These are phyloP conservation scores for Calonectria honghensis DNA, from an alignment of 2,329 filamentous ascomycete species.

Conservation along the genomic window DNA sequence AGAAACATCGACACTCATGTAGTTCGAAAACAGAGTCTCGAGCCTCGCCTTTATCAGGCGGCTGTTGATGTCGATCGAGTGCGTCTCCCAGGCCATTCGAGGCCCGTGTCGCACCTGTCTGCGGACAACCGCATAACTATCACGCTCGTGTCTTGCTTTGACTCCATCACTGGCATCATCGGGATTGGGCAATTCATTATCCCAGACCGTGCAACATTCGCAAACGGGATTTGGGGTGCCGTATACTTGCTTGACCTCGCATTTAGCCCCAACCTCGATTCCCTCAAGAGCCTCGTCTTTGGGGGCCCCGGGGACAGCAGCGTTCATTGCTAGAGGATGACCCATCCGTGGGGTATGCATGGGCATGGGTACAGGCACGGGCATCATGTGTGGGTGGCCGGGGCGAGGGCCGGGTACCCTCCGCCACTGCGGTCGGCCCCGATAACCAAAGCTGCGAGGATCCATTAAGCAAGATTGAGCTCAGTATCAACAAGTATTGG, in stretches of 20 bases:
- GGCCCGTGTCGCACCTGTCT: background rate
- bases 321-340: background rate
- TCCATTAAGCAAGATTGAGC: background rate
- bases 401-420: background rate
- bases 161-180: background rate
- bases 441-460: background rate
- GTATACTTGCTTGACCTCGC: slow-evolving; percentile 6
- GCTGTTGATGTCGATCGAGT: slow-evolving; percentile 34
- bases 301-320: background rate
- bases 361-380: background rate
- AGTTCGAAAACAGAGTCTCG: background rate
- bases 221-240: background rate
- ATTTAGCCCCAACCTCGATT: background rate
- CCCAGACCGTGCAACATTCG: background rate
- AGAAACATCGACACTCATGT: background rate
- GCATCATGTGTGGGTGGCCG: background rate
- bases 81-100: background rate
- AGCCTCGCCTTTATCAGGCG: background rate
- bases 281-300: background rate
- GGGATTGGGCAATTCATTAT: background rate
- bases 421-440: background rate
- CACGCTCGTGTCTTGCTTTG: background rate
- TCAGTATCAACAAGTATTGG: background rate
- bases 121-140: slow-evolving; percentile 1
- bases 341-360: background rate